Conservation (phyloP, 73 alveolate species). For the Paramecium octaurelia region DNA sequence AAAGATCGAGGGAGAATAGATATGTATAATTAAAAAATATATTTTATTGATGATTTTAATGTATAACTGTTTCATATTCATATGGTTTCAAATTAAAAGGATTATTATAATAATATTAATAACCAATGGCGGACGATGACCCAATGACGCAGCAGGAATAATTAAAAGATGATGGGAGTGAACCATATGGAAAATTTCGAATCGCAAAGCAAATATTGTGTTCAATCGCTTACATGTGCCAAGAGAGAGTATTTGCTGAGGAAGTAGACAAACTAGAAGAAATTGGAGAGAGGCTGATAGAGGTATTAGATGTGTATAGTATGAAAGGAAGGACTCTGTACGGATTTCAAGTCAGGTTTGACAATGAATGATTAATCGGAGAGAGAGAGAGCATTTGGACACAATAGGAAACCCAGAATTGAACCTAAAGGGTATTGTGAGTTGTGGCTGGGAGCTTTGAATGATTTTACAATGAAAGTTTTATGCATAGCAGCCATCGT, state of each 20-base stretch:
- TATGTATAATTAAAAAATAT: not conserved
- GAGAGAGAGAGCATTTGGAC: constrained; percentile 71
- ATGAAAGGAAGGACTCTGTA: constrained; percentile 25
- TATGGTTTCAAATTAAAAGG: not conserved
- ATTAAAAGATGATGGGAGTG: not conserved
- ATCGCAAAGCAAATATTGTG: constrained; percentile 21
- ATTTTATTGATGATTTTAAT: not conserved
- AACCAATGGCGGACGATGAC: not conserved
- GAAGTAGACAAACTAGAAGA: constrained; percentile 64
- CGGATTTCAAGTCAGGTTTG: constrained; percentile 56
- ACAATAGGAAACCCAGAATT: constrained; percentile 57
- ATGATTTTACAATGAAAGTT: constrained; percentile 78
- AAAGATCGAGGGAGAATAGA: not conserved
- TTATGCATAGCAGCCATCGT: constrained; percentile 78
- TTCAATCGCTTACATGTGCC: constrained; percentile 57
- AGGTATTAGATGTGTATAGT: not conserved
- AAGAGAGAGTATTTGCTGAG: constrained; percentile 65
- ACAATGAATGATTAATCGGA: constrained; percentile 1
- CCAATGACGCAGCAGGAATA: constrained; percentile 17
- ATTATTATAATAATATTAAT: not conserved
- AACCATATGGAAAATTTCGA: constrained; percentile 51
- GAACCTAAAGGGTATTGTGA: constrained; percentile 66
- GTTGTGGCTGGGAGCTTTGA: constrained; percentile 71
- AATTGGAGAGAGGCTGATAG: constrained; percentile 48
- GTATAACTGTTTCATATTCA: constrained; percentile 9